Evolutionary conservation across 2,329 filamentous ascomycete genomes (phyloP).

Genomic region (Aspergillus udagawae): DNA sequence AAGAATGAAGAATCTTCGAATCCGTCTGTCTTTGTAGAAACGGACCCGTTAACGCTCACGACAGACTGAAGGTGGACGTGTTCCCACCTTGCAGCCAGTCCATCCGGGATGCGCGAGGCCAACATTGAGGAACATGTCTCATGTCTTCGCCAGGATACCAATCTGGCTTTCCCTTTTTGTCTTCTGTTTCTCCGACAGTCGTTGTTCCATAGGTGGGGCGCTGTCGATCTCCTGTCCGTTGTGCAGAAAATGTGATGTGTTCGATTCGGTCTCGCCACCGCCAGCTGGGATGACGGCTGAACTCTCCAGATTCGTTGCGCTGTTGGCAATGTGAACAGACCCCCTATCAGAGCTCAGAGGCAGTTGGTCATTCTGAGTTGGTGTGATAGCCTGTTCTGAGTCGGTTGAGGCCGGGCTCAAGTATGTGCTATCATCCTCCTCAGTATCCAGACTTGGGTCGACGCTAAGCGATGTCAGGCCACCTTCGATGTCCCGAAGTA

Average conservation of each 20-base stretch:
- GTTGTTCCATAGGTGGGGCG: slow-evolving; percentile 33
- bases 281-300: slow-evolving; percentile 49
- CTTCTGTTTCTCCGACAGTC: slow-evolving; percentile 11
- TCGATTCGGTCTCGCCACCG: slow-evolving; percentile 46
- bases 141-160: slow-evolving; percentile 5
- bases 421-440: slow-evolving; percentile 49
- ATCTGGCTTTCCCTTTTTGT: slow-evolving; percentile 8
- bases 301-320: slow-evolving; percentile 19
- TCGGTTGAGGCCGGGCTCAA: slow-evolving; percentile 53
- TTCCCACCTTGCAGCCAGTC: not conserved
- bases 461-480: slow-evolving; percentile 69
- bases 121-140: not conserved
- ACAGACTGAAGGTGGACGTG: not conserved
- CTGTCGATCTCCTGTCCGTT: slow-evolving; percentile 24
- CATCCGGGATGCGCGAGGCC: no score
- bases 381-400: slow-evolving; percentile 28
- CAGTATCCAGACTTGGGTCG: slow-evolving; percentile 42
- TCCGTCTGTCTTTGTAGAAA: not conserved
- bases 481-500: slow-evolving; percentile 89
- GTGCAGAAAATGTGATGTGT: slow-evolving; percentile 6
- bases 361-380: slow-evolving; percentile 25
- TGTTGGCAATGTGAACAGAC: slow-evolving; percentile 13
- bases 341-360: slow-evolving; percentile 3
- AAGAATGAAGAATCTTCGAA: not conserved
- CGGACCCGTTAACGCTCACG: not conserved